Evolutionary conservation across 306 rosid species (phyloP).

Genomic region (Fagus crenata): DNA sequence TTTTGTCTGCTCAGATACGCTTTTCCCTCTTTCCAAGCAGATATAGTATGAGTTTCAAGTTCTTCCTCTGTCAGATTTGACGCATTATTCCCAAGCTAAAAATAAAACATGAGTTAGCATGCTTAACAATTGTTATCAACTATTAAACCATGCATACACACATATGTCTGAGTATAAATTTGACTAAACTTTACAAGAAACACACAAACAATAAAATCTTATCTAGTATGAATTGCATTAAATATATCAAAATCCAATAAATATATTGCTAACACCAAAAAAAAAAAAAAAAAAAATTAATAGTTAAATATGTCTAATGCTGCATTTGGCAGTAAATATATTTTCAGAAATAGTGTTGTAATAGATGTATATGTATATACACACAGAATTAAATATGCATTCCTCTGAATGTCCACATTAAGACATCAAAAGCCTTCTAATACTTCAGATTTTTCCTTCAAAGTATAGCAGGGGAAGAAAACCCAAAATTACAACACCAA

Average conservation of each 20-base stretch:
- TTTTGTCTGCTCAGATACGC: slow-evolving; percentile 64
- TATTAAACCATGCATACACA: background rate
- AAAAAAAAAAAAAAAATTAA: background rate
- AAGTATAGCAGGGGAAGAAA: background rate
- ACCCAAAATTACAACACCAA: background rate
- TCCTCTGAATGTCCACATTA: background rate
- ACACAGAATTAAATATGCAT: background rate
- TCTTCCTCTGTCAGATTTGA: slow-evolving; percentile 97
- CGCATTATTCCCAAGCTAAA: slow-evolving; percentile 91
- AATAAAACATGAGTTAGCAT: slow-evolving; percentile 32
- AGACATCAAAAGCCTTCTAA: background rate
- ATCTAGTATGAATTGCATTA: background rate
- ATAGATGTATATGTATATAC: background rate
- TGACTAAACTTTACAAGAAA: slow-evolving; percentile 6
- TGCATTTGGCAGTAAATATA: background rate
- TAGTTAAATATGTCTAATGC: background rate
- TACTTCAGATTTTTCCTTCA: background rate
- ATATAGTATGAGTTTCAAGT: slow-evolving; percentile 95
- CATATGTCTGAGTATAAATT: background rate
- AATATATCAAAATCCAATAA: background rate
- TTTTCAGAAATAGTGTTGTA: background rate
- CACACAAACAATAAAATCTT: background rate
- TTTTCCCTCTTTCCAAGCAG: slow-evolving; percentile 98
- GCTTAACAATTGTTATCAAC: slow-evolving; percentile 22
- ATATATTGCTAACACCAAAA: background rate